A percentile compares a stretch with the other conserved stretches of the same genome.
Evolutionary conservation across 805 yeast species (phyloP).

Genomic region (Pichia ethanolica): DNA sequence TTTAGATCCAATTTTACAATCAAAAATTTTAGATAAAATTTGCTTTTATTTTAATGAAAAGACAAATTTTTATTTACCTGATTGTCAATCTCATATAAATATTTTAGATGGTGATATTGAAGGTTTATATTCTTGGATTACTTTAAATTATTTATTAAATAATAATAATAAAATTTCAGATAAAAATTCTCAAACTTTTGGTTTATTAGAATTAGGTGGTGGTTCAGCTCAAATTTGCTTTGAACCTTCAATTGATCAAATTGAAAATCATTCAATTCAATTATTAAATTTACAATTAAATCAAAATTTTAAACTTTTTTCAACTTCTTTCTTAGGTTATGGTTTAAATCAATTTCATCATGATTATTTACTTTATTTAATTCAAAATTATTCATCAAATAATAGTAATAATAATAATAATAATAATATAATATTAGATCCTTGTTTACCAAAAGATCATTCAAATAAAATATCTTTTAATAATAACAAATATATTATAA

Average conservation of each 20-base stretch:
- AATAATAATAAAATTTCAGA: slow-evolving; percentile 31
- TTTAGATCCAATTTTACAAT: slow-evolving; percentile 41
- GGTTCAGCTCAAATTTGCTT: slow-evolving; percentile 61
- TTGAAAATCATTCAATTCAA: slow-evolving; percentile 33
- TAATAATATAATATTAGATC: slow-evolving; percentile 32
- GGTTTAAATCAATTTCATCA: slow-evolving; percentile 52
- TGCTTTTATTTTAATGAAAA: slow-evolving; percentile 43
- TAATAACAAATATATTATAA: slow-evolving; percentile 21
- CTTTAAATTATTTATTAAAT: slow-evolving; percentile 49
- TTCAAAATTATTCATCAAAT: background rate
- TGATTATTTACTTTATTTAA: slow-evolving; percentile 35
- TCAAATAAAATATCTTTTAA: slow-evolving; percentile 11
- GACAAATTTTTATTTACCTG: slow-evolving; percentile 50
- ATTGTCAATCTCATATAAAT: slow-evolving; percentile 52
- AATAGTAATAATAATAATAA: slow-evolving; percentile 7
- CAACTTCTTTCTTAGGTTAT: slow-evolving; percentile 52
- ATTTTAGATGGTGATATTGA: slow-evolving; percentile 59
- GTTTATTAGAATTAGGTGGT: slow-evolving; percentile 57
- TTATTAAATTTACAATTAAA: slow-evolving; percentile 40
- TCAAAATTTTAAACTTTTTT: slow-evolving; percentile 37
- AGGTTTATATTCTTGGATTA: slow-evolving; percentile 62
- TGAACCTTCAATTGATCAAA: slow-evolving; percentile 45
- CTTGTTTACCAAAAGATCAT: slow-evolving; percentile 49
- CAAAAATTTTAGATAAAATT: slow-evolving; percentile 36
- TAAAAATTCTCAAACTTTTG: slow-evolving; percentile 39